Evolutionary conservation across 2,329 filamentous ascomycete genomes (phyloP).

Genomic region (Microcyclospora pomicola): DNA sequence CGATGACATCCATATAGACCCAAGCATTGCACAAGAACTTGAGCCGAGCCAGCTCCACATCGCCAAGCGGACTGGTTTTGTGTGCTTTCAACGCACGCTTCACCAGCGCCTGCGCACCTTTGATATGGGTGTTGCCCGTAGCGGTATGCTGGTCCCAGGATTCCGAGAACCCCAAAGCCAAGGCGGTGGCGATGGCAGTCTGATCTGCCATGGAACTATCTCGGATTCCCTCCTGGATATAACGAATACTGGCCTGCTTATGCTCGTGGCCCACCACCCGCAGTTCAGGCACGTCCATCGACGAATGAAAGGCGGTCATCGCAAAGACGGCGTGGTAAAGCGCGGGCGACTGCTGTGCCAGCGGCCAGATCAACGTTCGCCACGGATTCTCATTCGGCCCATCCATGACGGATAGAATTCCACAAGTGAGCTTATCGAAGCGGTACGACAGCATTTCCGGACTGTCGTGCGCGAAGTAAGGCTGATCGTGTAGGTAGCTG

Average conservation of each 20-base stretch:
- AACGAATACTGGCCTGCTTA: constrained; percentile 50
- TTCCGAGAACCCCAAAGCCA: constrained; percentile 55
- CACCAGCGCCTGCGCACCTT: constrained; percentile 51
- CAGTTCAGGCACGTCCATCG: constrained; percentile 42
- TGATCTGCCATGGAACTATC: constrained; percentile 47
- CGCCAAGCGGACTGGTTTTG: constrained; percentile 26
- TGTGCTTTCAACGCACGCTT: constrained; percentile 42
- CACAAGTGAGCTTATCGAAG: constrained; percentile 54
- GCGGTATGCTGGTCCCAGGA: constrained; percentile 58
- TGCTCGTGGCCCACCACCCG: constrained; percentile 53
- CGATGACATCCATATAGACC: constrained; percentile 62
- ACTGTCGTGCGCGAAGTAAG: constrained; percentile 22
- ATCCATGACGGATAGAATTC: constrained; percentile 58
- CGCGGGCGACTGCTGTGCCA: constrained; percentile 49
- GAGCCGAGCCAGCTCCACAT: constrained; percentile 39
- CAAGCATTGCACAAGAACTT: constrained; percentile 58
- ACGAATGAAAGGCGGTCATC: constrained; percentile 55
- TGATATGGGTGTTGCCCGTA: constrained; percentile 55
- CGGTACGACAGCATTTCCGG: constrained; percentile 49
- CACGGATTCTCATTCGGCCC: constrained; percentile 57
- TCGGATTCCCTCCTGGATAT: constrained; percentile 43
- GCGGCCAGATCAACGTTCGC: constrained; percentile 56
- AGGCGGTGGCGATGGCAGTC: constrained; percentile 54
- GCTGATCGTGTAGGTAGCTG: constrained; percentile 17
- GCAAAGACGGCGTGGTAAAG: constrained; percentile 55